Conservation (phyloP, 768 basidiomycete species). For the Podaxis sp. region DNA sequence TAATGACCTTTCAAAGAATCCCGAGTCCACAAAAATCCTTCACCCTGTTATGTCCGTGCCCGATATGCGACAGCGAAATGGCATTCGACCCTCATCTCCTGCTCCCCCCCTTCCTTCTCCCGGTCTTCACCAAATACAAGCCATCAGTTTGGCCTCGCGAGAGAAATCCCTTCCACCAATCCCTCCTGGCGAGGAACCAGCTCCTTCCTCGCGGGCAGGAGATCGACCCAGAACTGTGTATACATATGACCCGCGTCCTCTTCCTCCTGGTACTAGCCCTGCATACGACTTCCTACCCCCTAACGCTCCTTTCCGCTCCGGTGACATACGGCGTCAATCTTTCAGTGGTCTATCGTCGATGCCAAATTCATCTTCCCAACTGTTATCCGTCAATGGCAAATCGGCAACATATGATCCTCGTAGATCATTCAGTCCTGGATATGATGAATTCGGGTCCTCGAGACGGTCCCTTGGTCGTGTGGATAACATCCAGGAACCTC, state of each 20-base stretch:
- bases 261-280: constrained; percentile 41
- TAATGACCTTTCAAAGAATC: constrained; percentile 28
- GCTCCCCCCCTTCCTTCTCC: constrained; percentile 26
- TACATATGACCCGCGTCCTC: constrained; percentile 53
- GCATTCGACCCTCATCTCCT: constrained; percentile 27
- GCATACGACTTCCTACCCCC: constrained; percentile 57
- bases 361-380: constrained; percentile 52
- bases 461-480: constrained; percentile 53
- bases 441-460: constrained; percentile 75
- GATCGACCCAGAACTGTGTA: constrained; percentile 65
- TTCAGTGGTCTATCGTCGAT: constrained; percentile 66
- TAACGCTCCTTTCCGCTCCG: constrained; percentile 57
- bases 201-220: constrained; percentile 41
- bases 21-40: constrained; percentile 34
- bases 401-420: constrained; percentile 35
- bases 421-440: constrained; percentile 40
- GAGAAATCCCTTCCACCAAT: constrained; percentile 82
- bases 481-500: constrained; percentile 33
- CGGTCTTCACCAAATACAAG: constrained; percentile 19
- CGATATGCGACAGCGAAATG: constrained; percentile 51
- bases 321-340: constrained; percentile 69
- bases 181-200: constrained; percentile 54
- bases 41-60: constrained; percentile 61
- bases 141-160: constrained; percentile 31
- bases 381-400: constrained; percentile 36